Evolutionary conservation across 192 early-diverging fungal genomes (phyloP).

Genomic region (Mortierella antarctica): DNA sequence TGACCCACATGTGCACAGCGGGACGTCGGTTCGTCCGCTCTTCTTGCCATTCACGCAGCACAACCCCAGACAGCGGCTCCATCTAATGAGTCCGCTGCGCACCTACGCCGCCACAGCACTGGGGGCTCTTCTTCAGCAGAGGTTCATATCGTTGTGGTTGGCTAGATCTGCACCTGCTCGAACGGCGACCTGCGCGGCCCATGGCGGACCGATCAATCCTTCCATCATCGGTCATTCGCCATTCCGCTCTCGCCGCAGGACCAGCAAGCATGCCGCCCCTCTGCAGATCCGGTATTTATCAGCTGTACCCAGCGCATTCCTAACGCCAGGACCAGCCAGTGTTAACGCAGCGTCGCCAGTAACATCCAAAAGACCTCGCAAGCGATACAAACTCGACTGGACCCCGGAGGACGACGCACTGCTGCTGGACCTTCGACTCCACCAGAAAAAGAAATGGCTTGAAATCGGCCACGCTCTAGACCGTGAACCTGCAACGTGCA

Average conservation of each 20-base stretch:
- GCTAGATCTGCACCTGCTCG: background rate
- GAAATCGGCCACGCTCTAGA: conserved; percentile 27
- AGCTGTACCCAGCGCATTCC: too few species aligned
- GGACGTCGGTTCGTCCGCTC: too few species aligned
- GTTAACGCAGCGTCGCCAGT: too few species aligned
- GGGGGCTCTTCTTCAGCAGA: background rate
- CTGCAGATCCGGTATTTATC: too few species aligned
- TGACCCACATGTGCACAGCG: too few species aligned
- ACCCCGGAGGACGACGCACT: conserved; percentile 21
- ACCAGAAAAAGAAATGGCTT: conserved; percentile 32
- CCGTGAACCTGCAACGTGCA: conserved; percentile 34
- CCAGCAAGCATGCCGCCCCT: too few species aligned
- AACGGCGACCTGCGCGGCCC: too few species aligned
- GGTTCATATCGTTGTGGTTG: background rate
- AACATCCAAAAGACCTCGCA: conserved; percentile 5
- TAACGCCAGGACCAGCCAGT: too few species aligned
- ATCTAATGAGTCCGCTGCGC: background rate
- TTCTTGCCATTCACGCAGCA: too few species aligned
- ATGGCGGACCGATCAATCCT: too few species aligned
- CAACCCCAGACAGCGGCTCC: background rate
- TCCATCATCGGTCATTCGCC: too few species aligned
- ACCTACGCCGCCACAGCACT: background rate
- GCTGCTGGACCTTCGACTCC: conserved; percentile 10
- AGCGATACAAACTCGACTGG: conserved; percentile 14
- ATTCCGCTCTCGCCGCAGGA: too few species aligned